Conservation (phyloP, 2,329 filamentous ascomycete species). For the Trichoderma cornu-damae region DNA sequence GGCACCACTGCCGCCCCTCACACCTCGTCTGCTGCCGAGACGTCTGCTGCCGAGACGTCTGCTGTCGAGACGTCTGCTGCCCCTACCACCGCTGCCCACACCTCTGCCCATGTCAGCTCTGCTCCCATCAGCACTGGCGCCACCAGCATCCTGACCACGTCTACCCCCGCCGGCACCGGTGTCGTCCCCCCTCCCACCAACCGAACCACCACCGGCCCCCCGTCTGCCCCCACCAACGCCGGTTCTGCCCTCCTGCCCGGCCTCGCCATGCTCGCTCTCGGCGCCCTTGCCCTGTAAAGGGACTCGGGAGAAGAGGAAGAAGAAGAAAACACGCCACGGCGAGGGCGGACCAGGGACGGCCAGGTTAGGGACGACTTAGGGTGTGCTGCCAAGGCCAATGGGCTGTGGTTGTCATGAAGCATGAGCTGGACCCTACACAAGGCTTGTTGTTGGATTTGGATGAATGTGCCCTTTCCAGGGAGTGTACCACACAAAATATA, state of each 20-base stretch:
- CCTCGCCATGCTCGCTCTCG: slow-evolving; percentile 32
- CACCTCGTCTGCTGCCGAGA: neutral
- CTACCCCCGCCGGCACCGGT: slow-evolving; percentile 19
- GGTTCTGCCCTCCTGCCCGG: slow-evolving; percentile 31
- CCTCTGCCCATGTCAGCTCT: neutral
- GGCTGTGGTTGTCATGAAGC: slow-evolving; percentile 13
- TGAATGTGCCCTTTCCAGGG: neutral
- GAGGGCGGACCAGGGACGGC: neutral
- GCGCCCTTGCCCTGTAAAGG: slow-evolving; percentile 36
- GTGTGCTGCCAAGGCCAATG: neutral
- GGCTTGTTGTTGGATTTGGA: slow-evolving; percentile 19
- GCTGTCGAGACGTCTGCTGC: neutral
- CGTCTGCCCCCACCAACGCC: slow-evolving; percentile 25
- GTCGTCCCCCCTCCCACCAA: slow-evolving; percentile 14
- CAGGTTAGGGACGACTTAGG: neutral
- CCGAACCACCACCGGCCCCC: slow-evolving; percentile 20
- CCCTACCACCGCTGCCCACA: neutral
- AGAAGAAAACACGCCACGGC: neutral
- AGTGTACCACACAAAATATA: slow-evolving; percentile 22
- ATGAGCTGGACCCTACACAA: slow-evolving; percentile 12
- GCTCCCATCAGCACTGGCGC: neutral
- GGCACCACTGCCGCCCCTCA: neutral
- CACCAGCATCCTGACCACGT: no score
- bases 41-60: slow-evolving; percentile 4
- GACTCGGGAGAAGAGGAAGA: no score